phyloP scores from a whole-genome alignment of 2,329 filamentous ascomycete species.

The Diaporthe eres region DNA sequence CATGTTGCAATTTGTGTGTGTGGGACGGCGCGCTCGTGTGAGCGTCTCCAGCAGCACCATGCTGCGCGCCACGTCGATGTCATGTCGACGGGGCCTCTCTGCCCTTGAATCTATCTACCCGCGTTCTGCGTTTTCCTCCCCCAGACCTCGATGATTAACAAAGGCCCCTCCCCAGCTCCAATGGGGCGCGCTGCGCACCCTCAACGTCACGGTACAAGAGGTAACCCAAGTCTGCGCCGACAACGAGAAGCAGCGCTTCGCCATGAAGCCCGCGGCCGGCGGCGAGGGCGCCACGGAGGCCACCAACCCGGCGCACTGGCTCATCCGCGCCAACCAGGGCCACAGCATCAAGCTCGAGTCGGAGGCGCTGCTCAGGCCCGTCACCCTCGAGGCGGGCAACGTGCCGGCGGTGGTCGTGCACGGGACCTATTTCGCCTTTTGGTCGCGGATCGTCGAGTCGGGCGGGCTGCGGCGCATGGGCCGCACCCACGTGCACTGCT shows the following conservation, averaged over 20 bases:
- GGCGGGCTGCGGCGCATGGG: slow-evolving; percentile 87
- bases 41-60: background rate
- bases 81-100: background rate
- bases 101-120: background rate
- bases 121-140: no score
- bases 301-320: slow-evolving; percentile 74
- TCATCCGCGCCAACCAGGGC: slow-evolving; percentile 96
- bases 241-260: slow-evolving; percentile 94
- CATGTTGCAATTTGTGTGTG: background rate
- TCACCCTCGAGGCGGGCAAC: slow-evolving; percentile 71
- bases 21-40: slow-evolving; percentile 14
- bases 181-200: slow-evolving; percentile 72
- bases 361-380: slow-evolving; percentile 77
- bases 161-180: slow-evolving; percentile 56
- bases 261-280: slow-evolving; percentile 71
- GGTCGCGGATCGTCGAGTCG: slow-evolving; percentile 79
- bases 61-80: background rate
- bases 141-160: background rate
- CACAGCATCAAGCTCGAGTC: slow-evolving; percentile 85
- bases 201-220: slow-evolving; percentile 83
- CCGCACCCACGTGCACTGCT: slow-evolving; percentile 92
- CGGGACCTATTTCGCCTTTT: slow-evolving; percentile 89
- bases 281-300: background rate
- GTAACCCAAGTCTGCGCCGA: slow-evolving; percentile 74
- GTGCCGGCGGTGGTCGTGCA: slow-evolving; percentile 82